Conservation (phyloP, 2,329 filamentous ascomycete genomes). For the Oidium heveae region DNA sequence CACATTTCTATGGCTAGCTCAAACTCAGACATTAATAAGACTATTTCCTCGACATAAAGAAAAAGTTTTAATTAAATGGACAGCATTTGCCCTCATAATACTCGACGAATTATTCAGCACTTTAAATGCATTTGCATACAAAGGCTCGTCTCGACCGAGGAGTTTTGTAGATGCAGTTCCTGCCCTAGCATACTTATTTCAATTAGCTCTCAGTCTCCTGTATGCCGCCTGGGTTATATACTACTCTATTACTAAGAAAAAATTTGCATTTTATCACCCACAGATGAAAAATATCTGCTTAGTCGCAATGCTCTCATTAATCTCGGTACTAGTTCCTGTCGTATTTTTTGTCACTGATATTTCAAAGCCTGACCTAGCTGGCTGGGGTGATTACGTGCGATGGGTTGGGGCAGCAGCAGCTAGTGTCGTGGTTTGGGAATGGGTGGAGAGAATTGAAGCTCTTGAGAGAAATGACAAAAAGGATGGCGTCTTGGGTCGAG, state of each 20-base stretch:
- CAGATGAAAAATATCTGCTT: constrained; percentile 48
- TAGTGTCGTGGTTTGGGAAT: constrained; percentile 61
- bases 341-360: constrained; percentile 56
- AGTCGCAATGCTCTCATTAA: constrained; percentile 37
- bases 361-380: constrained; percentile 39
- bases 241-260: constrained; percentile 43
- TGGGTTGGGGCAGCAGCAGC: constrained; percentile 54
- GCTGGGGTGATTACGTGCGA: constrained; percentile 53
- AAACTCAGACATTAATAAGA: constrained; percentile 87
- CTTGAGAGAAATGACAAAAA: constrained; percentile 48
- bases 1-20: constrained; percentile 89
- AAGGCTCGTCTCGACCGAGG: constrained; percentile 34
- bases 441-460: constrained; percentile 53
- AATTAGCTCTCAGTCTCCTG: constrained; percentile 41
- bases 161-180: constrained; percentile 77
- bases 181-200: constrained; percentile 48
- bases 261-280: constrained; percentile 45
- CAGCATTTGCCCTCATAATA: constrained; percentile 77
- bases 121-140: constrained; percentile 58
- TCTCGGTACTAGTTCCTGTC: constrained; percentile 42
- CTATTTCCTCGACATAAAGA: constrained; percentile 91
- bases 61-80: constrained; percentile 97
- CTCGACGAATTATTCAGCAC: constrained; percentile 79
- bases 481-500: constrained; percentile 43
- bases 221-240: constrained; percentile 55